These are phyloP conservation scores for Colletotrichum caudatum DNA, from an alignment of 2,329 filamentous ascomycete genomes.

Conservation along the genomic window DNA sequence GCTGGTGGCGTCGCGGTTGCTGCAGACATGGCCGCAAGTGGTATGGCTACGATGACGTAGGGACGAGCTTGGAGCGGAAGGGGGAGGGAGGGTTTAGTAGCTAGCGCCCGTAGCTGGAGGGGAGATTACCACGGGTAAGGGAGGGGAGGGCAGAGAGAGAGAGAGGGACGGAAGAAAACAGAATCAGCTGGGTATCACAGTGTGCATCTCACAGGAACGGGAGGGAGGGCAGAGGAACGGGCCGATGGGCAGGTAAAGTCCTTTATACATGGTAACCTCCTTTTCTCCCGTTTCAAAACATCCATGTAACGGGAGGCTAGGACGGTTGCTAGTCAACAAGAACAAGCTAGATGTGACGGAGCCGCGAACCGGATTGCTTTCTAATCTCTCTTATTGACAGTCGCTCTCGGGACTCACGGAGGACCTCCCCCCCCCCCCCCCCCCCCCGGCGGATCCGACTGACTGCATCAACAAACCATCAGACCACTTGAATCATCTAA, in stretches of 20 bases:
- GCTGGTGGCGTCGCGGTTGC: constrained; percentile 4
- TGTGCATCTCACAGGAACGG: background rate
- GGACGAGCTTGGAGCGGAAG: background rate
- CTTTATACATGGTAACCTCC: constrained; percentile 8
- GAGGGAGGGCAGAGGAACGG: background rate
- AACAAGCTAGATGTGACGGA: constrained; percentile 24
- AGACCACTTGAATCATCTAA: constrained; percentile 14
- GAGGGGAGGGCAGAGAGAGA: too few species aligned
- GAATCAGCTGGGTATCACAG: constrained; percentile 21
- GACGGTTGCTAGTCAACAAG: constrained; percentile 5
- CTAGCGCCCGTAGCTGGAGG: background rate
- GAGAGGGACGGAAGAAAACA: background rate
- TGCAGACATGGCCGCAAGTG: constrained; percentile 25
- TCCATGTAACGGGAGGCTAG: background rate
- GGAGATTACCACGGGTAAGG: background rate
- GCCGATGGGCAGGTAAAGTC: constrained; percentile 14
- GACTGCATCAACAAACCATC: constrained; percentile 24
- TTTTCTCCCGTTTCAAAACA: background rate
- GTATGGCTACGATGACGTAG: constrained; percentile 15
- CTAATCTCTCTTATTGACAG: constrained; percentile 22
- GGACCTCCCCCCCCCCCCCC: constrained; percentile 13
- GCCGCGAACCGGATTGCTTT: constrained; percentile 36
- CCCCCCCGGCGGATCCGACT: constrained; percentile 27
- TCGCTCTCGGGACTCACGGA: constrained; percentile 19
- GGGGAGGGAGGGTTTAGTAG: background rate